Base-by-base conservation (phyloP, 768 basidiomycete genomes). In the Suillus decipiens region DNA sequence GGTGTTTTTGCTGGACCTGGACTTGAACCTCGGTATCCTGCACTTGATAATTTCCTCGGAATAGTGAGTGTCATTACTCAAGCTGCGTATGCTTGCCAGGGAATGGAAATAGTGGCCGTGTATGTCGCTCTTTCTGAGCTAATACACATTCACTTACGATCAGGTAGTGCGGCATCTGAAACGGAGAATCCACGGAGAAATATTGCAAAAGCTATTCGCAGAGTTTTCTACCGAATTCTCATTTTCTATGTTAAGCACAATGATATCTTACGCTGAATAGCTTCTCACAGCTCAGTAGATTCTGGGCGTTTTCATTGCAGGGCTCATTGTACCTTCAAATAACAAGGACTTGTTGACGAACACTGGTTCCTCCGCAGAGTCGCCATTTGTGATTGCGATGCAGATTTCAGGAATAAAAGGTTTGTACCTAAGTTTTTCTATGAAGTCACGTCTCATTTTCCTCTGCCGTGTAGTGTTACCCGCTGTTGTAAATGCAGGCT, bases 351-450 rank as follows among this genome's bases (percentile, higher is more conserved):
- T 91, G 51, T 78, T 88, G 56, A 31, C 1, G 31, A 15, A 59
- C 14, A 37, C 79, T 33, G 85, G 86, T 57, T 90, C 84, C 51
- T 90, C 90, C 14, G 84, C 89, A 0, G 69, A 86, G 59, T 92
- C 90, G 1, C 92, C 93, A 7, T 95, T 90, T 75, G 92, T 94
- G 63, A 89, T 94, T 64, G 92, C 91, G 9, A 86, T 93, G 66
- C 81, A 75, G 43, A 79, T 81, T 45, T 86, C 89, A 0, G 89
- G 90, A 11, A 84, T 92, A 72, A 86, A 82, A 75, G 82, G 82
- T 82, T 45, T 14, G 68, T 34, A 14, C 11, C 33, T 6, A 0
- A 41, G 1, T 33, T 24, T 71, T 59, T 69, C 61, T 28, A 42
- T 39, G 28, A 39, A 15, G 59, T 63, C 43, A 55, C 50, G 17